These are phyloP conservation scores for Mycena filopes DNA, from an alignment of 768 basidiomycete species.

Conservation along the genomic window DNA sequence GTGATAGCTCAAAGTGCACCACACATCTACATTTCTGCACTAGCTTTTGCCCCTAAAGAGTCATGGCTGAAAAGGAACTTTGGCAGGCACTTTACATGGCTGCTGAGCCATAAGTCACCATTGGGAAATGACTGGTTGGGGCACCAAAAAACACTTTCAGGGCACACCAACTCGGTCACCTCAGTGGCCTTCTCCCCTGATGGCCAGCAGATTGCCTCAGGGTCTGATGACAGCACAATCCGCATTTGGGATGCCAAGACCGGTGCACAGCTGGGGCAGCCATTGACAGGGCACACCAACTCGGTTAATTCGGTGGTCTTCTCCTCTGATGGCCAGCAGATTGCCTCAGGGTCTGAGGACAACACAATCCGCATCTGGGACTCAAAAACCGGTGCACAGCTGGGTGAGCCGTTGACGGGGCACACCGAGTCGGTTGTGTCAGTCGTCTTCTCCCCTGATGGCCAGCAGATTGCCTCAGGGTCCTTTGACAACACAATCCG, in stretches of 20 bases:
- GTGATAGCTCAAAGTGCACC: constrained; percentile 1
- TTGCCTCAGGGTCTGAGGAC: constrained; percentile 63
- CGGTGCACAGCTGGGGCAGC: background rate
- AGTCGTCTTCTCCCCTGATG: background rate
- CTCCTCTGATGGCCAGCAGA: too few species aligned
- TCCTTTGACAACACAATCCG: background rate
- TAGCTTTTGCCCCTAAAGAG: background rate
- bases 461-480: background rate
- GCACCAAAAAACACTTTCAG: background rate
- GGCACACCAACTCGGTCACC: background rate
- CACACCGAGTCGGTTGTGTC: background rate
- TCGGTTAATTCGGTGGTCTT: too few species aligned
- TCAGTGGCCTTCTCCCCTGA: background rate
- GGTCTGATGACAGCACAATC: background rate
- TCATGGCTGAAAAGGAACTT: background rate
- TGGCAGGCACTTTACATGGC: background rate
- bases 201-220: background rate
- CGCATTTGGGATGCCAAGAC: constrained; percentile 1
- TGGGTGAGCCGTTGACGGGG: background rate
- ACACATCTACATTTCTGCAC: background rate
- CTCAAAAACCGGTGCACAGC: background rate
- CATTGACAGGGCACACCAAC: too few species aligned
- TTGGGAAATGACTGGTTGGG: background rate
- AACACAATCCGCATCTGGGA: constrained; percentile 53
- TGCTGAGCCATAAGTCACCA: background rate